Evolutionary conservation across 75 land plant genomes (phyloP).

Genomic region (Chamaecyparis obtusa): DNA sequence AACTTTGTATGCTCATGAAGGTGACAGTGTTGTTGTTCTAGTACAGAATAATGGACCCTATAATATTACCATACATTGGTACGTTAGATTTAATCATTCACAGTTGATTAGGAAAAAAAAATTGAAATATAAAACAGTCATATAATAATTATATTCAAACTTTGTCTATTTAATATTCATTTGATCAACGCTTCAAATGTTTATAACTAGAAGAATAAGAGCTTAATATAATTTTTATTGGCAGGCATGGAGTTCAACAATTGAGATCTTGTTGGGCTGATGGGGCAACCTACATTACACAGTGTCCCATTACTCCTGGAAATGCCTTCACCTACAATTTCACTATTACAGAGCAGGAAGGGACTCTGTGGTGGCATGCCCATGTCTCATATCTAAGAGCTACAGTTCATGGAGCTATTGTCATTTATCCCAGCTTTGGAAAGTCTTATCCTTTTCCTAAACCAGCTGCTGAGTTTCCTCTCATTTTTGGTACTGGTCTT

Average conservation of each 20-base stretch:
- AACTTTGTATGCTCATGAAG: slow-evolving; percentile 7
- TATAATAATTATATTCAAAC: no score
- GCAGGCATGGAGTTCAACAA: slow-evolving; percentile 38
- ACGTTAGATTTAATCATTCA: background rate
- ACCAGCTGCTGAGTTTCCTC: slow-evolving; percentile 22
- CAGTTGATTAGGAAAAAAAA: no score
- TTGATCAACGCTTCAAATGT: no score
- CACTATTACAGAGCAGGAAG: slow-evolving; percentile 30
- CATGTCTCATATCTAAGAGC: slow-evolving; percentile 55
- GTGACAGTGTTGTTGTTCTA: slow-evolving; percentile 17
- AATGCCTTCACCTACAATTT: slow-evolving; percentile 32
- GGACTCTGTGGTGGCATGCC: slow-evolving; percentile 55
- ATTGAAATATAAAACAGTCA: no score
- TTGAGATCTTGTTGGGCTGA: slow-evolving; percentile 31
- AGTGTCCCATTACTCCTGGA: slow-evolving; percentile 39
- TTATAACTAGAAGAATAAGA: no score
- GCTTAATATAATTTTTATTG: no score
- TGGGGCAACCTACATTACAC: slow-evolving; percentile 36
- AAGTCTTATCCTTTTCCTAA: slow-evolving; percentile 30
- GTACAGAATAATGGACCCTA: slow-evolving; percentile 22
- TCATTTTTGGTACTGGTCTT: slow-evolving; percentile 35
- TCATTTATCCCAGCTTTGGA: slow-evolving; percentile 30
- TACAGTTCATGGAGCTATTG: slow-evolving; percentile 49
- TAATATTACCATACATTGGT: slow-evolving; percentile 27
- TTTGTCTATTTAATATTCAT: no score